phyloP scores from a whole-genome alignment of 1,284 basidiomycete genomes.

The Apiotrichum gamsii region DNA sequence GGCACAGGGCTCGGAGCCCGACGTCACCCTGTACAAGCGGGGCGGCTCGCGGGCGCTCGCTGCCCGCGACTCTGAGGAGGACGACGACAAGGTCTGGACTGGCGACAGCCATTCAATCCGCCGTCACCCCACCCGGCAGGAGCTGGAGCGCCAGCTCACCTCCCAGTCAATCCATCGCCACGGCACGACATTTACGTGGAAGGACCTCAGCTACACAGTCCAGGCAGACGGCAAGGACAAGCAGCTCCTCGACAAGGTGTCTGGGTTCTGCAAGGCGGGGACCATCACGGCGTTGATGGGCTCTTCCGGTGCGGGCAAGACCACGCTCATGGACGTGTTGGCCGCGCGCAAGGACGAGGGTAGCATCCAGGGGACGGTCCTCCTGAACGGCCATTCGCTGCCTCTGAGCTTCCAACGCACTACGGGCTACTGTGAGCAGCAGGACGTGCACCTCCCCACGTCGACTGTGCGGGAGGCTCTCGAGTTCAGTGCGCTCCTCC shows the following conservation, averaged over 20 bases:
- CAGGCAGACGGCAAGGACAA: slow-evolving; percentile 41
- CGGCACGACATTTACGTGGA: slow-evolving; percentile 46
- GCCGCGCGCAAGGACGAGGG: slow-evolving; percentile 46
- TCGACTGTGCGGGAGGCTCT: slow-evolving; percentile 68
- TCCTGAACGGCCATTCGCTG: slow-evolving; percentile 49
- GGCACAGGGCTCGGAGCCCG: slow-evolving; percentile 35
- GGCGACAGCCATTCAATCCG: neutral
- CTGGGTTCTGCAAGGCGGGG: slow-evolving; percentile 52
- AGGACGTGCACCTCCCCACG: slow-evolving; percentile 38
- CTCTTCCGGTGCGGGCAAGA: slow-evolving; percentile 47
- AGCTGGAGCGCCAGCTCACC: slow-evolving; percentile 1
- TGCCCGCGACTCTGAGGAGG: slow-evolving; percentile 30
- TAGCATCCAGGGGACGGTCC: slow-evolving; percentile 45
- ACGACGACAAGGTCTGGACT: slow-evolving; percentile 5
- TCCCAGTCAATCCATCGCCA: neutral
- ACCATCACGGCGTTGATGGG: slow-evolving; percentile 51
- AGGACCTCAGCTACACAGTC: slow-evolving; percentile 49
- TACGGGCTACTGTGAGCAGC: slow-evolving; percentile 49
- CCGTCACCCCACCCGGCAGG: neutral
- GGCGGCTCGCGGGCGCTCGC: slow-evolving; percentile 14
- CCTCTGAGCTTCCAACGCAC: slow-evolving; percentile 52
- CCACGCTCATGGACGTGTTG: slow-evolving; percentile 49
- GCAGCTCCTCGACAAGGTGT: slow-evolving; percentile 50
- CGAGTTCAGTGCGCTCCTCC: slow-evolving; percentile 70
- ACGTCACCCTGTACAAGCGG: slow-evolving; percentile 37